Conservation (phyloP, 805 yeast genomes). For the Candida xyloterini region DNA sequence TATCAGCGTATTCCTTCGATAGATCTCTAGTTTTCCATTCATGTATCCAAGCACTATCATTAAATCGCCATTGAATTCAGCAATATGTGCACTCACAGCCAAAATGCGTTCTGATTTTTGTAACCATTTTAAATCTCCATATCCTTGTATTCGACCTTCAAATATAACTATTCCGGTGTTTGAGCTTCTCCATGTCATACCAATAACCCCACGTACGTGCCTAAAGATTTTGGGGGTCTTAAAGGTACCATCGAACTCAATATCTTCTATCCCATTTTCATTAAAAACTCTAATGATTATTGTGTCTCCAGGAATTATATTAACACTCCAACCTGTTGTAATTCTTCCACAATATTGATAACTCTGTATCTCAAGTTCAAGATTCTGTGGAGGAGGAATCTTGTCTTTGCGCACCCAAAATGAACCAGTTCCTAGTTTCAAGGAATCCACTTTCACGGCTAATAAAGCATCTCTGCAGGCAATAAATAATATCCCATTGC, state of each 20-base stretch:
- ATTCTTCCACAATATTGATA: slow-evolving; percentile 1
- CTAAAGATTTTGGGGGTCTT: background rate
- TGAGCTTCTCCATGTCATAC: slow-evolving; percentile 4
- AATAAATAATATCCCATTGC: slow-evolving; percentile 2
- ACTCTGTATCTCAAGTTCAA: background rate
- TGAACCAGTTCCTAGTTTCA: background rate
- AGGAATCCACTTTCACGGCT: slow-evolving; percentile 1
- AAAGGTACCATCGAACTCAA: slow-evolving; percentile 1
- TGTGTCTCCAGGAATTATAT: slow-evolving; percentile 1
- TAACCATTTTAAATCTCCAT: slow-evolving; percentile 1
- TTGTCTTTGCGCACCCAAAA: slow-evolving; percentile 1
- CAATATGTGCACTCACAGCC: background rate
- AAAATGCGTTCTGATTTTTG: background rate
- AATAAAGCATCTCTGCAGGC: slow-evolving; percentile 3
- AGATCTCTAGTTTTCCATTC: slow-evolving; percentile 4
- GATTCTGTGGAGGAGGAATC: background rate
- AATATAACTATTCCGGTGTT: slow-evolving; percentile 3
- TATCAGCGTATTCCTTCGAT: background rate
- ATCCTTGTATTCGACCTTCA: slow-evolving; percentile 2
- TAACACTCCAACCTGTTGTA: slow-evolving; percentile 6
- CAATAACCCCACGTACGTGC: background rate
- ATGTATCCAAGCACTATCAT: slow-evolving; percentile 3
- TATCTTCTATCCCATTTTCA: slow-evolving; percentile 3
- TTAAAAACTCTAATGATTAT: slow-evolving; percentile 3
- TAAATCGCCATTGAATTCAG: background rate